These are phyloP conservation scores for Lipomyces yamanashiensis DNA, from an alignment of 805 yeast genomes.

Conservation along the genomic window DNA sequence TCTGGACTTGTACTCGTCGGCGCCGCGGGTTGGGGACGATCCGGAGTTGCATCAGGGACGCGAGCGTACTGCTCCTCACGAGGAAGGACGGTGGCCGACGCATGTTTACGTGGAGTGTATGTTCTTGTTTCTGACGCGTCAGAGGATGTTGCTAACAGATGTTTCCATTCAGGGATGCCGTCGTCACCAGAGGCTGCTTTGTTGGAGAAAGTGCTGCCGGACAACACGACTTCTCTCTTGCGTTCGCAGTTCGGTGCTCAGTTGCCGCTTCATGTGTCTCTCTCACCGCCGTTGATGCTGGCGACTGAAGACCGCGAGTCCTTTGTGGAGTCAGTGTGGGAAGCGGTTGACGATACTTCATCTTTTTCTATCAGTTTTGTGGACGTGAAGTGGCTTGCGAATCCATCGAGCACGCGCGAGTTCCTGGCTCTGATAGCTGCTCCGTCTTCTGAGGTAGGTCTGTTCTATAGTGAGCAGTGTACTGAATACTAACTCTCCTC, in stretches of 20 bases:
- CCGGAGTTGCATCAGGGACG: conserved; percentile 34
- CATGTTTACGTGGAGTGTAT: conserved; percentile 32
- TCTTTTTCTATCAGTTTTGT: conserved; percentile 10
- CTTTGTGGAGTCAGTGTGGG: conserved; percentile 6
- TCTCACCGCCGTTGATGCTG: conserved; percentile 31
- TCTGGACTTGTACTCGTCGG: conserved; percentile 26
- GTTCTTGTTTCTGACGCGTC: background rate
- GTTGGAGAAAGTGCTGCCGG: conserved; percentile 19
- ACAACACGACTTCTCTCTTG: conserved; percentile 21
- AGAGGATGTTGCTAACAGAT: background rate
- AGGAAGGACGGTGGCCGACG: conserved; percentile 31
- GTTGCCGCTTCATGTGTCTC: conserved; percentile 30
- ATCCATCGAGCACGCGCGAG: conserved; percentile 23
- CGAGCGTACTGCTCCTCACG: conserved; percentile 22
- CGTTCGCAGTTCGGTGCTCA: conserved; percentile 26
- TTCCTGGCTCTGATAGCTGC: conserved; percentile 12
- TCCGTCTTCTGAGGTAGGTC: conserved; percentile 3
- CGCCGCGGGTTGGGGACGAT: conserved; percentile 31
- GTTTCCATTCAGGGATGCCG: conserved; percentile 18
- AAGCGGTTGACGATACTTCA: background rate
- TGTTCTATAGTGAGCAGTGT: background rate
- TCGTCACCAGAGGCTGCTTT: background rate
- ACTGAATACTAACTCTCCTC: background rate
- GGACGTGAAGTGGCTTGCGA: conserved; percentile 24
- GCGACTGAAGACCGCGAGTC: conserved; percentile 14